Evolutionary conservation across 2,329 filamentous ascomycete genomes (phyloP).

Genomic region (Rhinocladiella similis): DNA sequence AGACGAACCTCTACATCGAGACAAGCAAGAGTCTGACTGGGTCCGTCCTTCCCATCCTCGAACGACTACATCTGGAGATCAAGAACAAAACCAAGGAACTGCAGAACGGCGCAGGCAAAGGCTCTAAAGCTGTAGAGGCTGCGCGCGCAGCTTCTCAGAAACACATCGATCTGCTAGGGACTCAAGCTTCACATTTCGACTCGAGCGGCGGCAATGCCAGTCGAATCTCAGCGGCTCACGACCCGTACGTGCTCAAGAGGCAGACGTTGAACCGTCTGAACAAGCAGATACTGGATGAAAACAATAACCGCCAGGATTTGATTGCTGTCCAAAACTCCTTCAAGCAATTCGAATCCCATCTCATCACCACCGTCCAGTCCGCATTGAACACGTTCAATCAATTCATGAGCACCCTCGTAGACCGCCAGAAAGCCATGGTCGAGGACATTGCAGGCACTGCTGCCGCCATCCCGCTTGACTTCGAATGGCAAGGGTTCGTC

Average conservation of each 20-base stretch:
- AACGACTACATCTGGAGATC: conserved; percentile 91
- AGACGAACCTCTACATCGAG: conserved; percentile 85
- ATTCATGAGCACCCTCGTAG: conserved; percentile 75
- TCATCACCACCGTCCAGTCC: conserved; percentile 79
- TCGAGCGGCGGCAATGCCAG: conserved; percentile 64
- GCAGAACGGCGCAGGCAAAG: conserved; percentile 74
- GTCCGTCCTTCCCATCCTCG: conserved; percentile 81
- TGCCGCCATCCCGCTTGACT: conserved; percentile 77
- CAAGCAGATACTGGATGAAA: conserved; percentile 92
- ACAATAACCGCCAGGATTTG: conserved; percentile 86
- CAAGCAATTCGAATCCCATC: conserved; percentile 79
- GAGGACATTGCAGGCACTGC: conserved; percentile 75
- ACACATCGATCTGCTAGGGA: conserved; percentile 89
- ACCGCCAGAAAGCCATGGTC: conserved; percentile 79
- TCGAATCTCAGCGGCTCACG: conserved; percentile 64
- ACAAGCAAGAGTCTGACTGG: conserved; percentile 89
- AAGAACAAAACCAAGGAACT: conserved; percentile 96
- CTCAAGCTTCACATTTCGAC: conserved; percentile 79
- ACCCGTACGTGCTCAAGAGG: conserved; percentile 85
- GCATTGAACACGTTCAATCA: conserved; percentile 81
- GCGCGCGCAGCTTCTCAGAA: conserved; percentile 84
- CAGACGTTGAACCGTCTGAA: conserved; percentile 80
- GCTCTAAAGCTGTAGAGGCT: conserved; percentile 89
- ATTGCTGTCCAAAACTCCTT: conserved; percentile 91
- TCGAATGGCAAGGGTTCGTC: conserved; percentile 88